phyloP scores from a whole-genome alignment of 129 eudicot species.

The Helichrysum umbraculigerum region DNA sequence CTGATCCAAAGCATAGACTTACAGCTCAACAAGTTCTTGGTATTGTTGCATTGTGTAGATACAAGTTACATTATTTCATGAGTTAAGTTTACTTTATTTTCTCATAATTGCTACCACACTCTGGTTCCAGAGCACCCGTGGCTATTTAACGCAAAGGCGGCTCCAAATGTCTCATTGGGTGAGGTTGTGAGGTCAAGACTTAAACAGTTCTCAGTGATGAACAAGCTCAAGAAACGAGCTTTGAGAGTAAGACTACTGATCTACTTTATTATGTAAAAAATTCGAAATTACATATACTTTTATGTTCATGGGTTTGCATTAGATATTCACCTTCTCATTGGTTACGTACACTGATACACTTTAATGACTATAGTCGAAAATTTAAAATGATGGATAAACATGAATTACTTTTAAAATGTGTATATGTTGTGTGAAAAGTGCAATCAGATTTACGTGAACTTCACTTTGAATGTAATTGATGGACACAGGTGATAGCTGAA shows the following conservation, averaged over 20 bases:
- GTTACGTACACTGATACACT: background rate
- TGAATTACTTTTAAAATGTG: background rate
- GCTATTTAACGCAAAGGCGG: constrained; percentile 64
- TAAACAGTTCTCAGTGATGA: constrained; percentile 80
- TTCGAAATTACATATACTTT: background rate
- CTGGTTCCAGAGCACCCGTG: constrained; percentile 72
- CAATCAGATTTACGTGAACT: background rate
- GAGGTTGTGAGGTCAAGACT: constrained; percentile 88
- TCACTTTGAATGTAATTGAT: constrained; percentile 26
- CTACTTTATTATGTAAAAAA: constrained; percentile 1
- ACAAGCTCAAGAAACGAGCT: constrained; percentile 82
- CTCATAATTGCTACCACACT: background rate
- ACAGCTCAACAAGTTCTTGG: constrained; percentile 93
- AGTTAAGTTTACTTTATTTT: background rate
- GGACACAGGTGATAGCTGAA: constrained; percentile 67
- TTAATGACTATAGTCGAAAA: background rate
- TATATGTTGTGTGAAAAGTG: background rate
- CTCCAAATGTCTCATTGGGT: constrained; percentile 89
- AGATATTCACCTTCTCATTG: background rate
- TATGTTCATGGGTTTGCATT: background rate
- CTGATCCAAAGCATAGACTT: constrained; percentile 73
- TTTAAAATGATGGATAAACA: background rate
- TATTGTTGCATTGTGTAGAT: constrained; percentile 26
- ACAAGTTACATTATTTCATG: background rate
- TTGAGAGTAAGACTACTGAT: constrained; percentile 48